A percentile compares a stretch with the other conserved stretches of the same genome.
Conservation (phyloP, 176 grass and related monocot species). For the Phyllostachys edulis region DNA sequence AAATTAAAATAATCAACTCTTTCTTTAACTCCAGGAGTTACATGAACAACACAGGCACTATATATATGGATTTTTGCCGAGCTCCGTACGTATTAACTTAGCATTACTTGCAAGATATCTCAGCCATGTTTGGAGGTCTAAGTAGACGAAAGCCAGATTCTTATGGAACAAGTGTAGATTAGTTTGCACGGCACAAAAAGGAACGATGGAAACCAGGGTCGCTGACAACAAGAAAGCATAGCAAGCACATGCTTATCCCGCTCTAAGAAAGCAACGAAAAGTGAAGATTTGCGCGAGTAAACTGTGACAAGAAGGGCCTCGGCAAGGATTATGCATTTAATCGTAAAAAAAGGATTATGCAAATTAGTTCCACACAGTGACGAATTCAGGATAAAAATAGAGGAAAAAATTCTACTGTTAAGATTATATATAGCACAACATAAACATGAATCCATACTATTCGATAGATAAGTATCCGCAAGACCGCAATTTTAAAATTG, state of each 20-base stretch:
- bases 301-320: neutral
- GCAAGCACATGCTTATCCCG: slow-evolving; percentile 3
- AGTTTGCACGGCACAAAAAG: neutral
- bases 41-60: neutral
- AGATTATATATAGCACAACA: no score
- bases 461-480: no score
- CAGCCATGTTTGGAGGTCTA: neutral
- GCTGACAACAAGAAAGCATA: neutral
- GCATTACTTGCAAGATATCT: neutral
- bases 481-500: no score
- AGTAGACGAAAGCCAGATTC: neutral
- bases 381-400: no score
- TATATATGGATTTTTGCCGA: neutral
- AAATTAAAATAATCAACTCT: neutral
- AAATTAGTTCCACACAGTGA: no score
- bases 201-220: neutral
- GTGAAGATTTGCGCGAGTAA: neutral
- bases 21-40: neutral
- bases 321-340: neutral
- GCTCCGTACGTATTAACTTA: neutral
- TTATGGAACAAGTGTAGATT: neutral
- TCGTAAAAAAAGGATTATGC: no score
- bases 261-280: neutral
- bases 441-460: no score
- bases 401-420: no score